These are phyloP conservation scores for Sarcomyxa edulis DNA, from an alignment of 768 basidiomycete species.

Conservation along the genomic window DNA sequence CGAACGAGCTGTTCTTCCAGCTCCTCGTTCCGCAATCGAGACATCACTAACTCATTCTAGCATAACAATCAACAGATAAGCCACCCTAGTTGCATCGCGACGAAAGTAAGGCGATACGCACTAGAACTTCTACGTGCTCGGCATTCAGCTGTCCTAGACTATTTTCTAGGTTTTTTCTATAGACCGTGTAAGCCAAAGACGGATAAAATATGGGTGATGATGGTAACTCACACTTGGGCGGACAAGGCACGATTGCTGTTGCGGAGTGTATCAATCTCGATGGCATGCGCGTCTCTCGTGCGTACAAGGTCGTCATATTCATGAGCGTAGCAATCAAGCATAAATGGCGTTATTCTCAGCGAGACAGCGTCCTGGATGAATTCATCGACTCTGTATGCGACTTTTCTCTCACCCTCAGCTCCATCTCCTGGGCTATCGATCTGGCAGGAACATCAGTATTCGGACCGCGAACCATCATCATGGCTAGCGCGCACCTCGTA, in stretches of 20 bases:
- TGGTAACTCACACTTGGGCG: conserved; percentile 65
- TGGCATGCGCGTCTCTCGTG: conserved; percentile 45
- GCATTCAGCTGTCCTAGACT: conserved; percentile 73
- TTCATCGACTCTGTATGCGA: conserved; percentile 63
- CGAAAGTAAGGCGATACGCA: conserved; percentile 22
- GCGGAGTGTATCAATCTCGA: conserved; percentile 78
- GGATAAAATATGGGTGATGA: conserved; percentile 4
- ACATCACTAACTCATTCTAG: conserved; percentile 90
- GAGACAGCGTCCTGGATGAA: conserved; percentile 87
- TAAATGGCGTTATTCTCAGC: conserved; percentile 88
- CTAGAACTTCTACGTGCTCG: conserved; percentile 78
- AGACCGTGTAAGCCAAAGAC: conserved; percentile 7
- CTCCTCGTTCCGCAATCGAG: conserved; percentile 86
- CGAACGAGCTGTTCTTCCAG: conserved; percentile 90
- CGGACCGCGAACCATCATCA: not conserved
- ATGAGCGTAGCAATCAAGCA: conserved; percentile 85
- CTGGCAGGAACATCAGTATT: conserved; percentile 6
- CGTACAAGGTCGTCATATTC: conserved; percentile 81
- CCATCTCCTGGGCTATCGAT: conserved; percentile 20
- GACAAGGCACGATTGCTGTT: conserved; percentile 73
- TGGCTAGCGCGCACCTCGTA: conserved; percentile 49
- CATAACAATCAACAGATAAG: not conserved
- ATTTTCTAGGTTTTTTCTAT: conserved; percentile 75
- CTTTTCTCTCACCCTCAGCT: conserved; percentile 21
- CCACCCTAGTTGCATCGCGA: not conserved